A percentile compares a stretch with the other conserved stretches of the same genome.
phyloP scores from a whole-genome alignment of 2,329 filamentous ascomycete genomes.

The Tetracladium maxilliforme region DNA sequence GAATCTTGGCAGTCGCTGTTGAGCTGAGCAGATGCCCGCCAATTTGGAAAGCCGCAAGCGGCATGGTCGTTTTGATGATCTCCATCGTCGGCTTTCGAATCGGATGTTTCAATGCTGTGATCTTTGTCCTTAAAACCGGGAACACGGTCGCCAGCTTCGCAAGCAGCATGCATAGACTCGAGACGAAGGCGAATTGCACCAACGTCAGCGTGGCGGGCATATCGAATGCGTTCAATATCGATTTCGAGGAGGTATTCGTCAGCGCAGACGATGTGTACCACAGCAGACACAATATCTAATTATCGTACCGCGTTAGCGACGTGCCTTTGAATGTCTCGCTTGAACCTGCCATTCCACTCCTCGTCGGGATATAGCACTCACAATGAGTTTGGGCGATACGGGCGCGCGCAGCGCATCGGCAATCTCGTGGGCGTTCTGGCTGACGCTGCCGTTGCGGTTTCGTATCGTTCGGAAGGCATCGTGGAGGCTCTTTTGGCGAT shows the following conservation, averaged over 20 bases:
- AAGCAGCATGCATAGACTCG: constrained; percentile 69
- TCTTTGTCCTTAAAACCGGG: constrained; percentile 50
- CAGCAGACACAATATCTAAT: constrained; percentile 65
- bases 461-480: constrained; percentile 80
- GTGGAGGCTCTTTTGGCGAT: constrained; percentile 71
- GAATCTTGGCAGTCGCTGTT: constrained; percentile 85
- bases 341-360: background rate
- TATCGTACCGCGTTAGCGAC: constrained; percentile 11
- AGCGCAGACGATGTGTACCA: constrained; percentile 95
- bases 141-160: constrained; percentile 63
- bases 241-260: constrained; percentile 95
- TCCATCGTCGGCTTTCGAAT: constrained; percentile 70
- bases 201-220: constrained; percentile 86
- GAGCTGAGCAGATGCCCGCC: constrained; percentile 88
- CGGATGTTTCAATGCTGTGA: constrained; percentile 72
- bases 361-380: constrained; percentile 27
- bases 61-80: constrained; percentile 76
- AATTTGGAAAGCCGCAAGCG: constrained; percentile 84
- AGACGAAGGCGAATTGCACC: constrained; percentile 87
- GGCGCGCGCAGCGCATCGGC: constrained; percentile 83
- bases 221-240: constrained; percentile 81
- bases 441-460: constrained; percentile 69
- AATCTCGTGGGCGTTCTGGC: constrained; percentile 85
- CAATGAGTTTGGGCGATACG: constrained; percentile 75
- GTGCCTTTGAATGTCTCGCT: background rate